These are phyloP conservation scores for Termitomyces sp. DNA, from an alignment of 768 basidiomycete species.

Conservation along the genomic window DNA sequence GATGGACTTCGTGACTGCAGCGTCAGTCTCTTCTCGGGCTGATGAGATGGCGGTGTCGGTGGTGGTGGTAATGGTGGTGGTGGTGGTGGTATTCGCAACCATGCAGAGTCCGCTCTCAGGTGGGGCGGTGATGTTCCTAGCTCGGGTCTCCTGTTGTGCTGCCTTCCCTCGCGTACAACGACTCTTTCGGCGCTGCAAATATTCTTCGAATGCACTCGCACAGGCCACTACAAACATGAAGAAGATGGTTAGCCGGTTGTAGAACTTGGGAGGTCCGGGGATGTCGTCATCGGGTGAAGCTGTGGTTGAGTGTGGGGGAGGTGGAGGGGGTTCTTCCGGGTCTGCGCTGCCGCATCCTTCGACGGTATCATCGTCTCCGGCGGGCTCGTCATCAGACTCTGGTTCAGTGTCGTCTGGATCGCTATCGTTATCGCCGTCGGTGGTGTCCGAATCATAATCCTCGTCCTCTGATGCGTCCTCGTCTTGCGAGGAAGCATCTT, in stretches of 20 bases:
- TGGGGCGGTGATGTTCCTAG: no score
- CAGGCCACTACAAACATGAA: no score
- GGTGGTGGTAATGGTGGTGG: no score
- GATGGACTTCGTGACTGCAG: background rate
- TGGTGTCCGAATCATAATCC: no score
- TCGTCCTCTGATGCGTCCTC: no score
- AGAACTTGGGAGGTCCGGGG: conserved; percentile 45
- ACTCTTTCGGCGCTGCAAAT: background rate
- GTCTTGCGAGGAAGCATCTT: background rate
- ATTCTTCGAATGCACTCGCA: background rate
- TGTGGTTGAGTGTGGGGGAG: conserved; percentile 28
- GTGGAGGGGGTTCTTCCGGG: background rate
- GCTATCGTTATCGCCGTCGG: background rate
- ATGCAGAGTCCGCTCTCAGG: no score
- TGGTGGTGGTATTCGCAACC: no score
- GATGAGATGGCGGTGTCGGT: no score
- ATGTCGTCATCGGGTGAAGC: conserved; percentile 51
- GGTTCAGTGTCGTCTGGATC: background rate
- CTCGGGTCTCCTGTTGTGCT: no score
- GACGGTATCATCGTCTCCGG: background rate
- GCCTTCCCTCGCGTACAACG: no score
- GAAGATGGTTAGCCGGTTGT: no score
- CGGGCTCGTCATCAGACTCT: background rate
- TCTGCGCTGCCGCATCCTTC: background rate
- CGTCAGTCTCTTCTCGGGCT: no score